A percentile compares a stretch with the other conserved stretches of the same genome.
Evolutionary conservation across 192 early-diverging fungal species (phyloP).

Genomic region (Backusella australiensis): DNA sequence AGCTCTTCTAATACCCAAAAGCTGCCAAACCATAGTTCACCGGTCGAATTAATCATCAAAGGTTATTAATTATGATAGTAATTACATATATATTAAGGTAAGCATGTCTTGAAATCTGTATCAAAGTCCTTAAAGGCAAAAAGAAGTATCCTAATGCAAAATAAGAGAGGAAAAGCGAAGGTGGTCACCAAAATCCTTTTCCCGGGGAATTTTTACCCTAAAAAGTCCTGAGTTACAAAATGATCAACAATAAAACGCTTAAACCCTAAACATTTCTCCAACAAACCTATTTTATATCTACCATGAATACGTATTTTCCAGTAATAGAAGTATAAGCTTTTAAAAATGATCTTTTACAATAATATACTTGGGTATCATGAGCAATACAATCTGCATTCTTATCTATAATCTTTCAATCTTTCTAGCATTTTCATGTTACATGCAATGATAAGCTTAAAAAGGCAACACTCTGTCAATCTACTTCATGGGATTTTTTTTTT

Average conservation of each 20-base stretch:
- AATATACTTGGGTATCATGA: not conserved
- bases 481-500: not conserved
- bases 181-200: not conserved
- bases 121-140: not conserved
- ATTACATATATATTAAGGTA: not conserved
- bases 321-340: not conserved
- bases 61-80: no score
- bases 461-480: constrained; percentile 3
- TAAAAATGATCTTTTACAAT: not conserved
- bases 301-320: not conserved
- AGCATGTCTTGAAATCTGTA: not conserved
- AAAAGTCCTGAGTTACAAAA: not conserved
- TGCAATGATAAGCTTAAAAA: not conserved
- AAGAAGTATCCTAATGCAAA: not conserved
- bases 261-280: not conserved
- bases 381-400: not conserved
- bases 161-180: not conserved
- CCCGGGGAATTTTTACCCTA: not conserved
- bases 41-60: not conserved
- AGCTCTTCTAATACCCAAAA: not conserved
- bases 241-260: no score
- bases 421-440: not conserved
- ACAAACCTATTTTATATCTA: not conserved
- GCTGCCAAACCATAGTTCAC: not conserved
- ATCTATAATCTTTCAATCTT: not conserved